Conservation (phyloP, 1,139 yeast species). For the Citeromyces hawaiiensis region DNA sequence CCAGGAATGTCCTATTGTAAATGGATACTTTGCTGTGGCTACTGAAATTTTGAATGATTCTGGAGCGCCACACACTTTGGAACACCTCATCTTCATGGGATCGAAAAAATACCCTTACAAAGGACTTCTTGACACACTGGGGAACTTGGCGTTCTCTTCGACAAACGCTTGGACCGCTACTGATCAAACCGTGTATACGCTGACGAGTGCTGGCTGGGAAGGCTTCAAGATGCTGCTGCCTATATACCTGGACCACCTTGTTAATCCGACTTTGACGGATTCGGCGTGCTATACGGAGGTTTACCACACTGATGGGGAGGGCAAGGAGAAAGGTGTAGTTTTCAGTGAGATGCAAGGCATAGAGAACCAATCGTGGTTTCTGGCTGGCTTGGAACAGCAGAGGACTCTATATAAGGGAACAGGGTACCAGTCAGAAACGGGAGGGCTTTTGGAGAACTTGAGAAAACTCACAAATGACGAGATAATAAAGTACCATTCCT, state of each 20-base stretch:
- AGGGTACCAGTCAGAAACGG: constrained; percentile 89
- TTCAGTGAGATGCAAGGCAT: constrained; percentile 96
- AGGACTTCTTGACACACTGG: constrained; percentile 78
- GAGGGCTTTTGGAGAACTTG: constrained; percentile 74
- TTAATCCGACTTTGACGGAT: constrained; percentile 78
- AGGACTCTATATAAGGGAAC: constrained; percentile 47
- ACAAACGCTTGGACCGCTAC: constrained; percentile 98
- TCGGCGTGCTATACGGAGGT: constrained; percentile 92
- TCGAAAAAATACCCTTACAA: constrained; percentile 81
- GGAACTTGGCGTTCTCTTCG: constrained; percentile 71
- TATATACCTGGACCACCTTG: constrained; percentile 76
- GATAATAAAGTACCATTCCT: constrained; percentile 62
- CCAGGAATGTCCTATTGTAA: constrained; percentile 80
- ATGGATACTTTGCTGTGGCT: constrained; percentile 90
- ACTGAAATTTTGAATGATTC: constrained; percentile 80
- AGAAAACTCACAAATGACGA: constrained; percentile 61
- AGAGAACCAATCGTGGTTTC: constrained; percentile 68
- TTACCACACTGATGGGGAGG: constrained; percentile 84
- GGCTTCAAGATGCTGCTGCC: constrained; percentile 82
- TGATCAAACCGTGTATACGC: constrained; percentile 89
- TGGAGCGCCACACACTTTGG: constrained; percentile 93
- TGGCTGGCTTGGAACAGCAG: constrained; percentile 51
- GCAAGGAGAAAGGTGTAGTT: constrained; percentile 92
- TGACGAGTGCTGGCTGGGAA: constrained; percentile 93
- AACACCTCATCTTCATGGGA: constrained; percentile 93